Evolutionary conservation across 2,329 filamentous ascomycete species (phyloP).

Genomic region (Penicillium thymicola): DNA sequence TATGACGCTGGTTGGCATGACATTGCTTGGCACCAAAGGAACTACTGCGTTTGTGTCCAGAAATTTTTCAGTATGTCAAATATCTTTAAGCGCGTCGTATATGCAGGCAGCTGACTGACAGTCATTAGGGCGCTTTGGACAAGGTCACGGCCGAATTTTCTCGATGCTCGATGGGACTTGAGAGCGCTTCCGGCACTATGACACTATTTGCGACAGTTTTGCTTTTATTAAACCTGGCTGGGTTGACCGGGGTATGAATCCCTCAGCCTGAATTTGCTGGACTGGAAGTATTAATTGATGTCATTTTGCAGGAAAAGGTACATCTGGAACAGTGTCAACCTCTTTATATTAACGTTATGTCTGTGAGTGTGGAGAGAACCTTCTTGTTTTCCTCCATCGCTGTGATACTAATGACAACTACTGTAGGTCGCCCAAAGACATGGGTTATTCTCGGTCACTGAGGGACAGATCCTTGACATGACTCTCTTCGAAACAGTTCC

Average conservation of each 20-base stretch:
- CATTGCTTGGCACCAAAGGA: conserved; percentile 51
- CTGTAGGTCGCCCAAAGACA: conserved; percentile 42
- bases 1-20: conserved; percentile 54
- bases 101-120: not conserved
- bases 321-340: conserved; percentile 50
- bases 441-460: conserved; percentile 46
- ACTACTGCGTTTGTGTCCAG: conserved; percentile 49
- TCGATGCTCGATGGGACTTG: conserved; percentile 40
- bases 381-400: not conserved
- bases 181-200: conserved; percentile 43
- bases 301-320: conserved; percentile 34
- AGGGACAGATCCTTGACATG: conserved; percentile 43
- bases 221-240: conserved; percentile 43
- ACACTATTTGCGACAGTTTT: conserved; percentile 48
- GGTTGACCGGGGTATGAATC: conserved; percentile 17
- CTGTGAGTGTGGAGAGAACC: conserved; percentile 24
- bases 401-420: conserved; percentile 2
- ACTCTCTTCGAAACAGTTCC: conserved; percentile 43
- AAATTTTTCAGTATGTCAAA: conserved; percentile 40
- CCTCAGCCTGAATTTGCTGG: not conserved
- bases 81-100: not conserved
- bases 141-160: conserved; percentile 45
- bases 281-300: conserved; percentile 6
- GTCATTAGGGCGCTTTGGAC: conserved; percentile 32
- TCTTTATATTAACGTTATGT: conserved; percentile 51